Evolutionary conservation across 768 basidiomycete genomes (phyloP).

Genomic region (Tephrocybe sp.): DNA sequence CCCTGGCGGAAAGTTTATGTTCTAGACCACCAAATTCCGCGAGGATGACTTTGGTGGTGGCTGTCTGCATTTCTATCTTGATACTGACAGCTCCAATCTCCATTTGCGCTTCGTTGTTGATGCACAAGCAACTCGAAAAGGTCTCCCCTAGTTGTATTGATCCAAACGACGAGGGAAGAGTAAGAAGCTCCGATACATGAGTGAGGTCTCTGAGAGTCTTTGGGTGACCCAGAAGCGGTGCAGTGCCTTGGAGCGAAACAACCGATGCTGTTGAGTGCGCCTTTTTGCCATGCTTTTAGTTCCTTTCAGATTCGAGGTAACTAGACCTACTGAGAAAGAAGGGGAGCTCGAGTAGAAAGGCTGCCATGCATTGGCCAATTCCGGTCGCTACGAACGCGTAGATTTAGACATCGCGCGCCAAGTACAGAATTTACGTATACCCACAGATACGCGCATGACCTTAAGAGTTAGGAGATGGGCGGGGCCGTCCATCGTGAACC

Average conservation of each 20-base stretch:
- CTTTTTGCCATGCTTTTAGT: constrained; percentile 20
- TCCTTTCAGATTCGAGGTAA: neutral
- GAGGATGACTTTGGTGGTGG: constrained; percentile 57
- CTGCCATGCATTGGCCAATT: constrained; percentile 75
- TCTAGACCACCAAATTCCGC: constrained; percentile 61
- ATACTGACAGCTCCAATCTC: constrained; percentile 63
- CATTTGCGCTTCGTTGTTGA: constrained; percentile 73
- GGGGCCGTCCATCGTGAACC: constrained; percentile 45
- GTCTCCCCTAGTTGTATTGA: constrained; percentile 88
- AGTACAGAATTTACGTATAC: constrained; percentile 27
- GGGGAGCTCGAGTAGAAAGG: constrained; percentile 85
- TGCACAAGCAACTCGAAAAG: constrained; percentile 76
- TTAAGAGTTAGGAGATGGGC: constrained; percentile 74
- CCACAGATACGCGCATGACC: constrained; percentile 85
- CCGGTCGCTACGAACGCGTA: constrained; percentile 53
- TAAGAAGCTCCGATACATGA: constrained; percentile 74
- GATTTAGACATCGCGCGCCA: constrained; percentile 10
- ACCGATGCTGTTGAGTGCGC: constrained; percentile 76
- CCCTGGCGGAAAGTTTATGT: constrained; percentile 47
- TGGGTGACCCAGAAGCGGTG: constrained; percentile 71
- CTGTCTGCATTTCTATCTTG: constrained; percentile 85
- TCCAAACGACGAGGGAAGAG: constrained; percentile 81
- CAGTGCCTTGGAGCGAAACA: constrained; percentile 69
- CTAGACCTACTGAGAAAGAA: constrained; percentile 61
- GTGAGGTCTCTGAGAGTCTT: constrained; percentile 84